Conservation (phyloP, 768 basidiomycete species). For the Russula abietina region DNA sequence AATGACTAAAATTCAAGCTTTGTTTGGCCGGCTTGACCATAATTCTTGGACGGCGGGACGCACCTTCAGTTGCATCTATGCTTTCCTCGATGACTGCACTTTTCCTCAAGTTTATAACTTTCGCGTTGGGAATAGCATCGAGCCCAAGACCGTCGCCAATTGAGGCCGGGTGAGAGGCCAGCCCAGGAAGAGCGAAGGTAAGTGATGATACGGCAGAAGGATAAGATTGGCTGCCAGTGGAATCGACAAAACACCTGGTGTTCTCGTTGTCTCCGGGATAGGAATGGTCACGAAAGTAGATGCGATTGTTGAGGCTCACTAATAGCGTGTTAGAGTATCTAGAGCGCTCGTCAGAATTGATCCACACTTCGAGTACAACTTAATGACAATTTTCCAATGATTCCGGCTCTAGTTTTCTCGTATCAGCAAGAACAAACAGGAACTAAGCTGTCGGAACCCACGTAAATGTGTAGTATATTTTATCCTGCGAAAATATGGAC, state of each 20-base stretch:
- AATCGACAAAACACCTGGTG: too few species aligned
- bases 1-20: not conserved
- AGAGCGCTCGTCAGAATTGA: not conserved
- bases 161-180: not conserved
- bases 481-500: not conserved
- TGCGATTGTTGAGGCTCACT: slow-evolving; percentile 27
- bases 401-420: slow-evolving; percentile 18
- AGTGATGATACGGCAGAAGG: not conserved
- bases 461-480: slow-evolving; percentile 11
- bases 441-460: too few species aligned
- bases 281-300: slow-evolving; percentile 17
- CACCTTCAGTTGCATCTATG: not conserved
- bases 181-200: not conserved
- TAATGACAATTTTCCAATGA: slow-evolving; percentile 25
- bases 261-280: not conserved
- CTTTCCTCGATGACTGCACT: not conserved
- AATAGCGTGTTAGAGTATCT: slow-evolving; percentile 28
- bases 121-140: too few species aligned
- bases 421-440: not conserved
- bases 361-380: not conserved
- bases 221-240: not conserved
- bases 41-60: not conserved
- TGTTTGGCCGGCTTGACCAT: not conserved
- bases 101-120: not conserved
- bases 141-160: not conserved